Evolutionary conservation across 176 grass and related monocot genomes (phyloP).

Genomic region (Aegilops speltoides): DNA sequence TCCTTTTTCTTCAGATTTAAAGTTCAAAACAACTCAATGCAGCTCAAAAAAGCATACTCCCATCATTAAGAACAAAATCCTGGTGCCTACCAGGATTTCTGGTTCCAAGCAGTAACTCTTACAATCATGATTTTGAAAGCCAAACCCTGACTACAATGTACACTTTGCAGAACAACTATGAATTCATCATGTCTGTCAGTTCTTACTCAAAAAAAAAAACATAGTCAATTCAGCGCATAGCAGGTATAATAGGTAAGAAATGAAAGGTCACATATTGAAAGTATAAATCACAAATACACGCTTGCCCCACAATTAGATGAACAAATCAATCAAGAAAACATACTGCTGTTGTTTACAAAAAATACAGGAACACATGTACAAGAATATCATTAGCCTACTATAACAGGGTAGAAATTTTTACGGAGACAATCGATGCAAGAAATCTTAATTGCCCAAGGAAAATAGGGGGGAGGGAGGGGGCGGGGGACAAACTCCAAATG

Average conservation of each 20-base stretch:
- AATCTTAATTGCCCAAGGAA: not conserved
- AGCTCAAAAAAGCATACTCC: conserved; percentile 16
- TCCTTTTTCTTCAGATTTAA: conserved; percentile 1
- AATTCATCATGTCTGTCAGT: conserved; percentile 12
- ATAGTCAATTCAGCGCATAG: conserved; percentile 11
- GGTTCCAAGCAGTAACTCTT: not conserved
- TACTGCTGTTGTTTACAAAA: conserved; percentile 6
- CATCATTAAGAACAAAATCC: not conserved
- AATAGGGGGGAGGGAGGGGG: not conserved
- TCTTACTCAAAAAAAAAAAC: not conserved
- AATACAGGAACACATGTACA: not conserved
- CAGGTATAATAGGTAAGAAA: conserved; percentile 17
- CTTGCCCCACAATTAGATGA: not conserved
- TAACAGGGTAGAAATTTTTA: conserved; percentile 20
- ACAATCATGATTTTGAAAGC: not conserved
- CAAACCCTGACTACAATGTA: not conserved
- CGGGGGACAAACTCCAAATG: not conserved
- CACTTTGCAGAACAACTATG: not conserved
- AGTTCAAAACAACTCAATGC: not conserved
- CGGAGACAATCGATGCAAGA: not conserved
- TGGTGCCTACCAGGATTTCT: not conserved
- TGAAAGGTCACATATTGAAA: conserved; percentile 8
- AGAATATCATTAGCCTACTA: conserved; percentile 12
- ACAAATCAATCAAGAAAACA: conserved; percentile 1
- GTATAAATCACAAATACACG: conserved; percentile 4